These are phyloP conservation scores for Polyporus tsugae DNA, from an alignment of 1,284 basidiomycete genomes.

Conservation along the genomic window DNA sequence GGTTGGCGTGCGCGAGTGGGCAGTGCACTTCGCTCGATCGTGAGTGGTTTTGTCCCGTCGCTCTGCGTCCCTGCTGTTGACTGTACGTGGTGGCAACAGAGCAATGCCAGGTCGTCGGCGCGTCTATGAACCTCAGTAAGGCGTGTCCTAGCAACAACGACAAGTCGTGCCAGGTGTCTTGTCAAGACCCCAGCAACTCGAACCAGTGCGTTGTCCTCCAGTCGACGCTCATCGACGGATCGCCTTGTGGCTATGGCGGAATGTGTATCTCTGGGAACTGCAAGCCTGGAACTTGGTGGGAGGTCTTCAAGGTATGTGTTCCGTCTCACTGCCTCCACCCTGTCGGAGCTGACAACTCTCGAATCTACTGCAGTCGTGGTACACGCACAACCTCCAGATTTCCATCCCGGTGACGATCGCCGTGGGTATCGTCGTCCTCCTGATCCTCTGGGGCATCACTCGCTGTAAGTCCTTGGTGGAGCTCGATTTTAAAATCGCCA, in stretches of 20 bases:
- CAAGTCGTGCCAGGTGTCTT: slow-evolving; percentile 81
- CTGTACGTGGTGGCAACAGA: slow-evolving; percentile 44
- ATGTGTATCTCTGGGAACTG: slow-evolving; percentile 75
- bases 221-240: slow-evolving; percentile 83
- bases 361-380: slow-evolving; percentile 62
- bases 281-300: slow-evolving; percentile 67
- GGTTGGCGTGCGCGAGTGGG: slow-evolving; percentile 83
- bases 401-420: slow-evolving; percentile 84
- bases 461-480: slow-evolving; percentile 25
- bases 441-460: slow-evolving; percentile 36
- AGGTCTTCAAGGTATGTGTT: slow-evolving; percentile 64
- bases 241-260: slow-evolving; percentile 84
- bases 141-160: slow-evolving; percentile 76
- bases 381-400: slow-evolving; percentile 80
- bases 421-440: slow-evolving; percentile 67
- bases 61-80: not conserved
- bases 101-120: slow-evolving; percentile 83
- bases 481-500: not conserved
- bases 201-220: slow-evolving; percentile 82
- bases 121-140: slow-evolving; percentile 69
- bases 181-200: slow-evolving; percentile 71
- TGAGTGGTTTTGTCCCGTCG: slow-evolving; percentile 46
- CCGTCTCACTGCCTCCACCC: not conserved
- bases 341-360: not conserved
- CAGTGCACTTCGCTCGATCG: slow-evolving; percentile 81